Evolutionary conservation across 352 stramenopile genomes (phyloP).

Genomic region (Phytophthora meadii): DNA sequence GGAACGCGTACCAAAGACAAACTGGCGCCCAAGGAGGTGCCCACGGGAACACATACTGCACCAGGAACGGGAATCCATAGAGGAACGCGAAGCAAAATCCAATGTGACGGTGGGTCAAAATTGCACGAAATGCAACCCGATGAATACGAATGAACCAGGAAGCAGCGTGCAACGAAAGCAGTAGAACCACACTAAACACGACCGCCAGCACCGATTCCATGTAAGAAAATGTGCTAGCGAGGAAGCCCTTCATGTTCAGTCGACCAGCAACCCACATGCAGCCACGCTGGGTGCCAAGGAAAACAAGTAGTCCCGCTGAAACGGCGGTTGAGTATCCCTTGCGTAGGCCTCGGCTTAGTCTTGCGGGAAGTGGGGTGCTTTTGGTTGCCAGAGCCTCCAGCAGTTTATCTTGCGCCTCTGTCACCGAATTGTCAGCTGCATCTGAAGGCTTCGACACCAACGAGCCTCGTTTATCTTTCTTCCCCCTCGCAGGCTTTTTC

Average conservation of each 20-base stretch:
- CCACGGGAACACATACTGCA: constrained; percentile 90
- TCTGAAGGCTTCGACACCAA: constrained; percentile 21
- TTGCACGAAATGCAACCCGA: constrained; percentile 80
- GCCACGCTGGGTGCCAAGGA: constrained; percentile 15
- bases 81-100: constrained; percentile 89
- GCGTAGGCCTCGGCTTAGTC: constrained; percentile 20
- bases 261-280: constrained; percentile 36
- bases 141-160: constrained; percentile 86
- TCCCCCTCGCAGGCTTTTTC: constrained; percentile 53
- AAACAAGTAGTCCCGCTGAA: constrained; percentile 21
- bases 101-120: constrained; percentile 86
- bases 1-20: constrained; percentile 91
- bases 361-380: constrained; percentile 15
- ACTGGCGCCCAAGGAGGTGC: constrained; percentile 88
- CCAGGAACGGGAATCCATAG: constrained; percentile 87
- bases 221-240: constrained; percentile 53
- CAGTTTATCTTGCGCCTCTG: constrained; percentile 26
- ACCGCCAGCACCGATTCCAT: constrained; percentile 72
- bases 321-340: constrained; percentile 13
- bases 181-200: constrained; percentile 69
- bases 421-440: constrained; percentile 14
- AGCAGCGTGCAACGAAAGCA: constrained; percentile 71
- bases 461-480: constrained; percentile 65
- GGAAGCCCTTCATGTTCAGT: constrained; percentile 57
- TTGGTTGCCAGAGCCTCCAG: constrained; percentile 20